phyloP scores from a whole-genome alignment of 2,329 filamentous ascomycete species.

The Pseudogymnoascus sp. region DNA sequence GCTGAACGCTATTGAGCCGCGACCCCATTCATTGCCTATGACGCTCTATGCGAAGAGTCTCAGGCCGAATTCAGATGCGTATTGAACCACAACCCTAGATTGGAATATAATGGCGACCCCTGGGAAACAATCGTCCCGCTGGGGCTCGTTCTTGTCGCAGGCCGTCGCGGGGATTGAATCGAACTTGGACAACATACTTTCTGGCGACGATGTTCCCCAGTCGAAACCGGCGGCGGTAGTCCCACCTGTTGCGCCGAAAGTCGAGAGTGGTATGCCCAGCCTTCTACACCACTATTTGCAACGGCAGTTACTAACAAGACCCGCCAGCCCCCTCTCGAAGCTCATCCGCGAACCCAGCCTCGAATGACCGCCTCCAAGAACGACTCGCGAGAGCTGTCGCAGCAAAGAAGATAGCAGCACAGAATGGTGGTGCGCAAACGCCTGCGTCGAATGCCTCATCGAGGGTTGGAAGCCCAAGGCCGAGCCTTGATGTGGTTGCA shows the following conservation, averaged over 20 bases:
- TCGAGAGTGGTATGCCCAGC: conserved; percentile 30
- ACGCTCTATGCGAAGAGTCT: neutral
- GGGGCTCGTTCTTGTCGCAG: conserved; percentile 77
- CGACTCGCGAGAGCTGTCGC: conserved; percentile 81
- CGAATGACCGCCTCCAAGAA: conserved; percentile 81
- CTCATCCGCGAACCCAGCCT: conserved; percentile 54
- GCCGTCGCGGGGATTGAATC: conserved; percentile 93
- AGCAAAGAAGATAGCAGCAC: conserved; percentile 51
- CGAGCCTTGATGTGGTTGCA: conserved; percentile 37
- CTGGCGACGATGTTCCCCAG: conserved; percentile 60
- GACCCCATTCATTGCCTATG: conserved; percentile 3
- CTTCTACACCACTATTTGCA: conserved; percentile 7
- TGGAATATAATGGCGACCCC: conserved; percentile 25
- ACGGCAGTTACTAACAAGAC: neutral
- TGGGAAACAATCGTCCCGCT: conserved; percentile 49
- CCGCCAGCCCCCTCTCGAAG: conserved; percentile 49
- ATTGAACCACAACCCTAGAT: neutral
- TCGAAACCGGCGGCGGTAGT: conserved; percentile 34
- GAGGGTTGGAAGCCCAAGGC: conserved; percentile 45
- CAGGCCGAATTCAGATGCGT: neutral
- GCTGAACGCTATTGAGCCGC: neutral
- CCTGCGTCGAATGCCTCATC: conserved; percentile 40
- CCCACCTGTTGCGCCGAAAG: conserved; percentile 27
- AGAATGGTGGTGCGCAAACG: conserved; percentile 38
- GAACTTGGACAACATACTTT: conserved; percentile 81